These are phyloP conservation scores for Spiraea crenata DNA, from an alignment of 331 rosid species.

Conservation along the genomic window DNA sequence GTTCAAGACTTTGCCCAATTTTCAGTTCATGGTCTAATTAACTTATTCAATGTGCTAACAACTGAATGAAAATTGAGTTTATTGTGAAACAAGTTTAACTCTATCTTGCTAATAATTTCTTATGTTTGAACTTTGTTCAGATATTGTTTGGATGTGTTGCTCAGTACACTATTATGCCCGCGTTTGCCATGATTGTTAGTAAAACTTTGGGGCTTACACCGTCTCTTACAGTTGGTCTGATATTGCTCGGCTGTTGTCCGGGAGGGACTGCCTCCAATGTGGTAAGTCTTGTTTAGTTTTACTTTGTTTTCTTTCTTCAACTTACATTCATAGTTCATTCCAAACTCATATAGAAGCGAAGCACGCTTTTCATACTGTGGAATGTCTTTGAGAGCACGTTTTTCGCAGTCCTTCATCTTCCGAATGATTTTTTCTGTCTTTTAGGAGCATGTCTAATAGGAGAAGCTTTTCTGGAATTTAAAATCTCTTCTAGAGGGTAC, in stretches of 20 bases:
- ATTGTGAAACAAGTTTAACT: not conserved
- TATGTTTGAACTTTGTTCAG: constrained; percentile 12
- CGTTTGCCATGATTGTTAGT: constrained; percentile 25
- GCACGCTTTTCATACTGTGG: not conserved
- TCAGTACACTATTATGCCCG: constrained; percentile 36
- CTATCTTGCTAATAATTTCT: not conserved
- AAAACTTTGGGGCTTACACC: constrained; percentile 34
- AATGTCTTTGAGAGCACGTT: no score
- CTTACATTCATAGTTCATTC: not conserved
- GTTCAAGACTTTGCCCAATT: not conserved
- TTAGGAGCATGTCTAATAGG: not conserved
- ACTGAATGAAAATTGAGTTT: not conserved
- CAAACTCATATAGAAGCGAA: not conserved
- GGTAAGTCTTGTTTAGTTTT: constrained; percentile 25
- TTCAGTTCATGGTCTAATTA: not conserved
- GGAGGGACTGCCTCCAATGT: constrained; percentile 48
- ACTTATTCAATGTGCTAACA: not conserved
- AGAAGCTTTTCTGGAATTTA: not conserved
- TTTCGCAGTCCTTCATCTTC: not conserved
- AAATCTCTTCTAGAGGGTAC: not conserved
- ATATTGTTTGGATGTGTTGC: constrained; percentile 33
- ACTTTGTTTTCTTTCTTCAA: not conserved
- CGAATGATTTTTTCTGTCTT: not conserved
- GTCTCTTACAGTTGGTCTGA: constrained; percentile 36
- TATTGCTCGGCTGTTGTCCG: constrained; percentile 47